These are phyloP conservation scores for Brassica carinata DNA, from an alignment of 345 rosid genomes.

Conservation along the genomic window DNA sequence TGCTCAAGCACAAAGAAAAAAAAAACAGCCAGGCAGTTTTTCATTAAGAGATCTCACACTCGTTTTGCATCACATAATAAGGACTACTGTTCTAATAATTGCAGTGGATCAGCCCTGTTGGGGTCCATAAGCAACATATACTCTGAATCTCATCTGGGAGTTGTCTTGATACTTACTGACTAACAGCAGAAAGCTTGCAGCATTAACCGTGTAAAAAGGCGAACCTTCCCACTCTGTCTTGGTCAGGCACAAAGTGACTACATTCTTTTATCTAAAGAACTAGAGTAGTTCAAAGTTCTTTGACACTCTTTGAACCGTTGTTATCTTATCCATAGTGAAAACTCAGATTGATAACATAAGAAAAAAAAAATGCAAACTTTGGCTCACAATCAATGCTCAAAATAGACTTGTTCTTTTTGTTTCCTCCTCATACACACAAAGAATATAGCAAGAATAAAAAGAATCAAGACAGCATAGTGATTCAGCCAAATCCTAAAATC, in stretches of 20 bases:
- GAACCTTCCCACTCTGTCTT: neutral
- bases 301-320: neutral
- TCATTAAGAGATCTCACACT: neutral
- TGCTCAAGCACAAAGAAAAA: neutral
- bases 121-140: neutral
- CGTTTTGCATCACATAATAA: neutral
- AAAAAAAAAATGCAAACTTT: constrained; percentile 8
- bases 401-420: constrained; percentile 1
- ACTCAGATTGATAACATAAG: constrained; percentile 10
- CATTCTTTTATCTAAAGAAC: constrained; percentile 2
- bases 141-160: neutral
- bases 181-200: constrained; percentile 14
- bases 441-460: constrained; percentile 29
- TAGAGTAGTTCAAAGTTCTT: neutral
- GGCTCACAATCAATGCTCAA: constrained; percentile 26
- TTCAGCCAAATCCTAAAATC: neutral
- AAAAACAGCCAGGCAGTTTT: neutral
- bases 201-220: neutral
- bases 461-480: constrained; percentile 31
- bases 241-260: neutral
- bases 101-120: neutral
- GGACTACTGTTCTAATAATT: neutral
- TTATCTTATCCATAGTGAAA: constrained; percentile 15
- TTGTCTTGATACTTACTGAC: constrained; percentile 1
- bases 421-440: constrained; percentile 18